A percentile compares a stretch with the other conserved stretches of the same genome.
phyloP scores from a whole-genome alignment of 202 grass and related monocot species.

The Zizania palustris region DNA sequence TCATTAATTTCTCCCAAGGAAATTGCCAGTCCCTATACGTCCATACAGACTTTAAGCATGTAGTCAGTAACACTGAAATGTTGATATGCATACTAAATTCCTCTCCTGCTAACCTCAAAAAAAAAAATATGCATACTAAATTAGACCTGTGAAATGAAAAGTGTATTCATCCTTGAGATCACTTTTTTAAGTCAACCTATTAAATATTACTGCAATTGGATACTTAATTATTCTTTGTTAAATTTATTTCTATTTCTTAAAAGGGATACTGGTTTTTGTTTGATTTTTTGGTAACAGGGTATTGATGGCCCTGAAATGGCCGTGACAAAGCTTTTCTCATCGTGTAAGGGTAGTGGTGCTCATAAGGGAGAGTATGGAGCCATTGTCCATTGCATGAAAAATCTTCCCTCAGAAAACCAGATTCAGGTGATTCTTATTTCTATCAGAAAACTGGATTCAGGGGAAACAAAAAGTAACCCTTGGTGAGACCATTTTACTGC shows the following conservation, averaged over 20 bases:
- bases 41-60: not conserved
- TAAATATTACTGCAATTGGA: not conserved
- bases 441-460: not conserved
- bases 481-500: conserved; percentile 39
- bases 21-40: not conserved
- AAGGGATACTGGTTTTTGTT: conserved; percentile 32
- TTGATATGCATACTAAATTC: conserved; percentile 17
- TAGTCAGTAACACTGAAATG: not conserved
- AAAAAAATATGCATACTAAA: conserved; percentile 19
- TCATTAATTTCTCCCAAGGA: not conserved
- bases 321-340: conserved; percentile 79
- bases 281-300: conserved; percentile 58
- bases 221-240: not conserved
- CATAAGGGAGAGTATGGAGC: conserved; percentile 55
- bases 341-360: conserved; percentile 57
- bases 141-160: not conserved
- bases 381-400: conserved; percentile 64
- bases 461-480: not conserved
- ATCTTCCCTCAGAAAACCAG: conserved; percentile 73
- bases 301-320: conserved; percentile 85
- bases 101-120: too few relatives aligned
- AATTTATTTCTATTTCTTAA: not conserved
- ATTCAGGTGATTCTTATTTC: conserved; percentile 61
- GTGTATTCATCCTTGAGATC: not conserved
- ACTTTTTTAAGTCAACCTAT: not conserved